A percentile compares a stretch with the other conserved stretches of the same genome.
Conservation (phyloP, 2,329 filamentous ascomycete species). For the Ophiostoma sp. region DNA sequence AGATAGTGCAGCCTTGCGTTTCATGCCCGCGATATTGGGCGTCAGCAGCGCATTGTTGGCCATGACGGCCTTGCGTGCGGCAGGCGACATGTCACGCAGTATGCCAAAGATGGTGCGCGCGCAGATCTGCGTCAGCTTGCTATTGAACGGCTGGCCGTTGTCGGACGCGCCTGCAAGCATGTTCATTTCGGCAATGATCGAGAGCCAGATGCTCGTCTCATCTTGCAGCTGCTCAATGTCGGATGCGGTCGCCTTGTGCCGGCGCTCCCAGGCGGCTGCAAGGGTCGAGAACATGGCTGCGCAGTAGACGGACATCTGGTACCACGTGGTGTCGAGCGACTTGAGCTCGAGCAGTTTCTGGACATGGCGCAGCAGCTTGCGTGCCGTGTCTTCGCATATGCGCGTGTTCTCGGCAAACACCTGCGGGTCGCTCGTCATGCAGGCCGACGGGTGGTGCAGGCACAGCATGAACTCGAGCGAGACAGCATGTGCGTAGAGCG, state of each 20-base stretch:
- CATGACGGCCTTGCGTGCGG: constrained; percentile 10
- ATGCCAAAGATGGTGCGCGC: constrained; percentile 50
- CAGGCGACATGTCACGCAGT: constrained; percentile 44
- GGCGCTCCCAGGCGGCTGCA: constrained; percentile 63
- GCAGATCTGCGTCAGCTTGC: constrained; percentile 45
- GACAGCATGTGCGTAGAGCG: constrained; percentile 51
- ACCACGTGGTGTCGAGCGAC: constrained; percentile 73
- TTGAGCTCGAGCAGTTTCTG: constrained; percentile 57
- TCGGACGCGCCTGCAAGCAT: constrained; percentile 29
- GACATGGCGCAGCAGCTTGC: constrained; percentile 58
- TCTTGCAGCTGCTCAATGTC: constrained; percentile 56
- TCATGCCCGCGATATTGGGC: background rate
- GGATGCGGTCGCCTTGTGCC: constrained; percentile 52
- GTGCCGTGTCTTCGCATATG: constrained; percentile 61
- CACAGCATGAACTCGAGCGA: constrained; percentile 55
- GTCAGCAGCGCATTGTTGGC: constrained; percentile 18
- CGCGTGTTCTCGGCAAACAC: constrained; percentile 58
- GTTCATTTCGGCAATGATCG: constrained; percentile 62
- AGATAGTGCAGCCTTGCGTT: background rate
- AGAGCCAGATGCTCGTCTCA: constrained; percentile 66
- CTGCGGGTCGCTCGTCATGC: constrained; percentile 48
- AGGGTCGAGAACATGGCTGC: constrained; percentile 68
- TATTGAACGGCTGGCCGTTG: constrained; percentile 36
- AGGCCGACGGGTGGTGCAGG: constrained; percentile 57
- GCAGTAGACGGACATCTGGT: constrained; percentile 65